Evolutionary conservation across 768 basidiomycete genomes (phyloP).

Genomic region (Boletus insuetus): DNA sequence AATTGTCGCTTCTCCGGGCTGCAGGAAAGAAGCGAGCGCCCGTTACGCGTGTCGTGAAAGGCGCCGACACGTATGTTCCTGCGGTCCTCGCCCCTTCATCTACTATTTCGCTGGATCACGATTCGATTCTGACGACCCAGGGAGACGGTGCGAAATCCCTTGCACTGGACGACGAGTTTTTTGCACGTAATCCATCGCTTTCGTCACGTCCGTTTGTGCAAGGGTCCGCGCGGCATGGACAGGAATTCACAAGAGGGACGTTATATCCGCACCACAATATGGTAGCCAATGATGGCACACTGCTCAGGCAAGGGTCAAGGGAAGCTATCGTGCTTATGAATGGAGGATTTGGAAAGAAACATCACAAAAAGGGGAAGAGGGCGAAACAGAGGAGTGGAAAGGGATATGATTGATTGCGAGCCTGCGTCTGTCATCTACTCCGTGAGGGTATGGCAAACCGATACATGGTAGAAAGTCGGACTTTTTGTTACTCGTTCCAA

Average conservation of each 20-base stretch:
- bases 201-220: slow-evolving; percentile 64
- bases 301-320: slow-evolving; percentile 41
- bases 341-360: slow-evolving; percentile 62
- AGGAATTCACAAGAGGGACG: slow-evolving; percentile 59
- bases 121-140: slow-evolving; percentile 26
- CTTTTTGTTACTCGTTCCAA: slow-evolving; percentile 58
- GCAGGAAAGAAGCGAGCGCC: slow-evolving; percentile 88
- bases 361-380: slow-evolving; percentile 77
- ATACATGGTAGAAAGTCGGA: not conserved
- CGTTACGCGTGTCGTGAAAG: slow-evolving; percentile 78
- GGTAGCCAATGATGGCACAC: slow-evolving; percentile 77
- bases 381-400: slow-evolving; percentile 90
- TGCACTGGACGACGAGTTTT: slow-evolving; percentile 82
- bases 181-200: slow-evolving; percentile 52
- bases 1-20: slow-evolving; percentile 54
- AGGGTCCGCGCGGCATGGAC: slow-evolving; percentile 53
- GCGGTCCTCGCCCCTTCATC: not conserved
- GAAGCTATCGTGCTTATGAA: slow-evolving; percentile 40
- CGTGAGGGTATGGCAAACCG: too few species aligned
- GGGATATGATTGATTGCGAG: slow-evolving; percentile 68
- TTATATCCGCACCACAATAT: slow-evolving; percentile 83
- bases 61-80: slow-evolving; percentile 78
- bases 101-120: slow-evolving; percentile 10
- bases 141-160: slow-evolving; percentile 51
- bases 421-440: not conserved